Evolutionary conservation across 768 basidiomycete species (phyloP).

Genomic region (Serendipita vermifera): DNA sequence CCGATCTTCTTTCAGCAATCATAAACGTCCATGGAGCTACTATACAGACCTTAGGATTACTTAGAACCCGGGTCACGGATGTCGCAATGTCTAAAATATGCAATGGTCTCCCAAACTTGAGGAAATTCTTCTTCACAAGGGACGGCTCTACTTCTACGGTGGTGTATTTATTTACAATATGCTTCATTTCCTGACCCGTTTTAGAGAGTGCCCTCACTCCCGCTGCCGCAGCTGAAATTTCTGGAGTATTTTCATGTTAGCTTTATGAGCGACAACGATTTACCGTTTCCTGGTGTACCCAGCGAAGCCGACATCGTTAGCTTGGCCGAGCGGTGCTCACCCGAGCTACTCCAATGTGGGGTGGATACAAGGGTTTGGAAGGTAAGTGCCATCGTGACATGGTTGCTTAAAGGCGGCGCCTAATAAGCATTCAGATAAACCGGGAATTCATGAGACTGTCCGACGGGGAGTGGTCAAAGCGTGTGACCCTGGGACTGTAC

Average conservation of each 20-base stretch:
- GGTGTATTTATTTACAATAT: slow-evolving; percentile 24
- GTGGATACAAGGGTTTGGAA: slow-evolving; percentile 59
- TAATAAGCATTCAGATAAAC: slow-evolving; percentile 30
- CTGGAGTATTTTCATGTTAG: slow-evolving; percentile 9
- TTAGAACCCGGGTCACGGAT: slow-evolving; percentile 46
- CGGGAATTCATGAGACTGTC: slow-evolving; percentile 27
- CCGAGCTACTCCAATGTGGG: slow-evolving; percentile 48
- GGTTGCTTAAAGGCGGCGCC: not conserved
- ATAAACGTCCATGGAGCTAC: slow-evolving; percentile 37
- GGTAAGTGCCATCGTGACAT: slow-evolving; percentile 27
- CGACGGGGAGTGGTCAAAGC: slow-evolving; percentile 28
- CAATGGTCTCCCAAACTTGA: slow-evolving; percentile 39
- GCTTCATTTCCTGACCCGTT: slow-evolving; percentile 22
- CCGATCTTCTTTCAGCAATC: slow-evolving; percentile 35
- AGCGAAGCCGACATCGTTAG: slow-evolving; percentile 26
- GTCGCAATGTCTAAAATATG: slow-evolving; percentile 43
- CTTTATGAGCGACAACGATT: not conserved
- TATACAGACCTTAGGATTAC: slow-evolving; percentile 46
- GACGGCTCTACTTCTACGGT: not conserved
- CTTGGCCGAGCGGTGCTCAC: slow-evolving; percentile 38
- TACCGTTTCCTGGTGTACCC: not conserved
- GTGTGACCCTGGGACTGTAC: slow-evolving; percentile 36
- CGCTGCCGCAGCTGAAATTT: not conserved
- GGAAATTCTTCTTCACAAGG: slow-evolving; percentile 42
- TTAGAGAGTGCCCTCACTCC: not conserved